phyloP scores from a whole-genome alignment of 129 eudicot genomes.

The Artemisia argyi region DNA sequence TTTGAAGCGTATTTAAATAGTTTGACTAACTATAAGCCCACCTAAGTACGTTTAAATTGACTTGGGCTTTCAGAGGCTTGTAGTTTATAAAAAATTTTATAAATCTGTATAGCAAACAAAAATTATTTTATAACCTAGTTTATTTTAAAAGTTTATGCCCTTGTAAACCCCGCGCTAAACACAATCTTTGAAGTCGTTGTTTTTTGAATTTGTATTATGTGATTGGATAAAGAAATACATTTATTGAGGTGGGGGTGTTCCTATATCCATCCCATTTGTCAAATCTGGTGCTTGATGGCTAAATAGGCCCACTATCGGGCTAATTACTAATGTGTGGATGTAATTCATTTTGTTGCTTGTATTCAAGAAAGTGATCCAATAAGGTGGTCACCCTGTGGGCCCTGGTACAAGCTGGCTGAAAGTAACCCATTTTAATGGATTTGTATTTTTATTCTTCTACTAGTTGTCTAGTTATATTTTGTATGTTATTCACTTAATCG shows the following conservation, averaged over 20 bases:
- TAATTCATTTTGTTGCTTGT: slow-evolving; percentile 18
- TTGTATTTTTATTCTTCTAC: not conserved
- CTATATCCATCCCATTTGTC: slow-evolving; percentile 1
- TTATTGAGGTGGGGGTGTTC: slow-evolving; percentile 20
- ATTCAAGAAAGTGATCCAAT: not conserved
- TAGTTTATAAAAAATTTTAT: too few relatives aligned
- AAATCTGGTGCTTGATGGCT: slow-evolving; percentile 22
- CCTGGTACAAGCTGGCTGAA: slow-evolving; percentile 21
- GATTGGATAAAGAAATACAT: not conserved
- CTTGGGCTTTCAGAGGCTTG: too few relatives aligned
- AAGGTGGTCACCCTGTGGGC: slow-evolving; percentile 19
- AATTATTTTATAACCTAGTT: too few relatives aligned
- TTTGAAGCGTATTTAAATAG: too few relatives aligned
- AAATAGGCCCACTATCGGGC: slow-evolving; percentile 20
- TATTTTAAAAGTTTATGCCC: too few relatives aligned
- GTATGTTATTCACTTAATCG: too few relatives aligned
- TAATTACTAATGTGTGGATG: slow-evolving; percentile 22
- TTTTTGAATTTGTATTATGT: not conserved
- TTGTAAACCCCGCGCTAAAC: too few relatives aligned
- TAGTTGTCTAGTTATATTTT: not conserved
- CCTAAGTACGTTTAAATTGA: too few relatives aligned
- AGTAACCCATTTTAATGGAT: not conserved
- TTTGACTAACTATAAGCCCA: too few relatives aligned
- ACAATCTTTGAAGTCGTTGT: not conserved
- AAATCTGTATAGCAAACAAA: too few relatives aligned